Conservation (phyloP, 768 basidiomycete genomes). For the Amanita inopinata region DNA sequence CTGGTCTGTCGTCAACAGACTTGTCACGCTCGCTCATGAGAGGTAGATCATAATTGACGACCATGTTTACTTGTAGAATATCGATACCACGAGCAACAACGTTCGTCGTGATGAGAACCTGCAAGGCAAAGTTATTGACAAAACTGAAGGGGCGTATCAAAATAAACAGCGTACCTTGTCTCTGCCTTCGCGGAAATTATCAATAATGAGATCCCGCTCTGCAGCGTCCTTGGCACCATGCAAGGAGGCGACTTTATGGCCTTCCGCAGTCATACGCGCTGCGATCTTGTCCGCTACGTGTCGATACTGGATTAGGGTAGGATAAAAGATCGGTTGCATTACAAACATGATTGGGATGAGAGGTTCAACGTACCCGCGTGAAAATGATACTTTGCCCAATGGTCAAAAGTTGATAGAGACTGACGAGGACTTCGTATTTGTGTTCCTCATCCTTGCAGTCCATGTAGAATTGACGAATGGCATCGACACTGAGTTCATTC, state of each 20-base stretch:
- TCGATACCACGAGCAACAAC: constrained; percentile 98
- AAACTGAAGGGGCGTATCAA: neutral
- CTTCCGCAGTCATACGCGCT: constrained; percentile 81
- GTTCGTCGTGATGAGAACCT: constrained; percentile 92
- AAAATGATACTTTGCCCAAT: constrained; percentile 99
- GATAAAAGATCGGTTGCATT: constrained; percentile 1
- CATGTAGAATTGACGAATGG: constrained; percentile 96
- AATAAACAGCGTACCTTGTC: constrained; percentile 57
- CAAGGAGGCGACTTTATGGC: constrained; percentile 92
- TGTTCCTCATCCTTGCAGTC: constrained; percentile 86
- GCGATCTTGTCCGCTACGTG: constrained; percentile 91
- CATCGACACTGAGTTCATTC: constrained; percentile 89
- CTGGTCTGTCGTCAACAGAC: constrained; percentile 51
- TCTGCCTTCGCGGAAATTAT: constrained; percentile 90
- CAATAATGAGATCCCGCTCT: constrained; percentile 89
- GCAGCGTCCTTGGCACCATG: constrained; percentile 88
- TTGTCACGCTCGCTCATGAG: constrained; percentile 65
- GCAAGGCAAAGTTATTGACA: neutral
- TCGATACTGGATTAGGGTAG: constrained; percentile 46
- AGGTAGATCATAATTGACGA: constrained; percentile 98
- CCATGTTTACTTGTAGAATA: constrained; percentile 98
- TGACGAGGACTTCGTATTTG: constrained; percentile 93
- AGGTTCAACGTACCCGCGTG: constrained; percentile 56
- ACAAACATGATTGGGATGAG: neutral
- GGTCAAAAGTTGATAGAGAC: constrained; percentile 81